A percentile compares a stretch with the other conserved stretches of the same genome.
Evolutionary conservation across 1,139 yeast species (phyloP).

Genomic region (Zygosaccharomyces pseudobailii): DNA sequence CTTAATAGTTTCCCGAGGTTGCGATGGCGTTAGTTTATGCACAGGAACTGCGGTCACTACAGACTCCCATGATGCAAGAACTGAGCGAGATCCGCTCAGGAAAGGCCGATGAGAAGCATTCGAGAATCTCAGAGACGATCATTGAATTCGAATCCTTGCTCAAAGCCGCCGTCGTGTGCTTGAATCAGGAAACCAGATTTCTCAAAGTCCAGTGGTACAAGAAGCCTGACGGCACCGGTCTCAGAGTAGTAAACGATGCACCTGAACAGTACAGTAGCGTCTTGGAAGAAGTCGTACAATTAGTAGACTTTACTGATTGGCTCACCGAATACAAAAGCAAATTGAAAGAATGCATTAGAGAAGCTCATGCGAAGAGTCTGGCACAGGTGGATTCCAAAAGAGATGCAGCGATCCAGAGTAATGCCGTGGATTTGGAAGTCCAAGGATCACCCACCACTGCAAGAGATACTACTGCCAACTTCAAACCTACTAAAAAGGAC

Average conservation of each 20-base stretch:
- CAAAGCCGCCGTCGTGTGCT: slow-evolving; percentile 10
- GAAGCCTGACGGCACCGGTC: slow-evolving; percentile 1
- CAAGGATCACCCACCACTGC: not conserved
- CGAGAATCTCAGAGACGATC: slow-evolving; percentile 7
- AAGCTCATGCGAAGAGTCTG: slow-evolving; percentile 4
- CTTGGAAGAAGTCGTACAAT: slow-evolving; percentile 5
- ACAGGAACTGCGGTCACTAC: not conserved
- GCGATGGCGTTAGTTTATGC: not conserved
- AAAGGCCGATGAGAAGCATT: not conserved
- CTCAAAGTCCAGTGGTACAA: slow-evolving; percentile 15
- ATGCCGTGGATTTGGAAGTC: slow-evolving; percentile 5
- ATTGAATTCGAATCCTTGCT: slow-evolving; percentile 17
- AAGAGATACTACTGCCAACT: not conserved
- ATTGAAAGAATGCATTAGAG: slow-evolving; percentile 6
- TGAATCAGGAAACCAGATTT: slow-evolving; percentile 16
- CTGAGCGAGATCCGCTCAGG: not conserved
- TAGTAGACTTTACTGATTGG: slow-evolving; percentile 21
- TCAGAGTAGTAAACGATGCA: slow-evolving; percentile 12
- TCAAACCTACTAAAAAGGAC: slow-evolving; percentile 19
- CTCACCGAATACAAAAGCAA: slow-evolving; percentile 14
- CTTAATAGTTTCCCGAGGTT: not conserved
- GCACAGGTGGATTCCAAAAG: slow-evolving; percentile 16
- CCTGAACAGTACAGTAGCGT: slow-evolving; percentile 10
- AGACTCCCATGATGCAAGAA: slow-evolving; percentile 2
- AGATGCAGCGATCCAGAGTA: slow-evolving; percentile 15